A percentile compares a stretch with the other conserved stretches of the same genome.
Evolutionary conservation across 1,284 basidiomycete genomes (phyloP).

Genomic region (Mrakiaceae sp.): DNA sequence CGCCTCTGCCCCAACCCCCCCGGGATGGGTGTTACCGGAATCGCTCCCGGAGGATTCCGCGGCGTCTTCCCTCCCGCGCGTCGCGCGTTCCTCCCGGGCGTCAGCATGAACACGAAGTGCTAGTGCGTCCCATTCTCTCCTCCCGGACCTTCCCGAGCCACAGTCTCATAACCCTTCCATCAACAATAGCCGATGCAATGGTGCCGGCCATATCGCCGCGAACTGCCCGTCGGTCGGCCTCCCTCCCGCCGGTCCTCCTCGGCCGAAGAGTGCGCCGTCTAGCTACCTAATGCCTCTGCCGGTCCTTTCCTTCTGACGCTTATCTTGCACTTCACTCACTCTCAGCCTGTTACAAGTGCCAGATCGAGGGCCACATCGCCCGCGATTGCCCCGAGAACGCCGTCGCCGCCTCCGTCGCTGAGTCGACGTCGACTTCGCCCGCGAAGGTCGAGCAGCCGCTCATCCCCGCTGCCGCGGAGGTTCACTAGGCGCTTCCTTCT

Average conservation of each 20-base stretch:
- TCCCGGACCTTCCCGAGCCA: neutral
- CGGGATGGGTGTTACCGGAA: neutral
- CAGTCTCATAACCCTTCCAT: neutral
- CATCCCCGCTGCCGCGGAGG: no score
- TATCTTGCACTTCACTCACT: neutral
- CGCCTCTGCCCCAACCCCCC: constrained; percentile 2
- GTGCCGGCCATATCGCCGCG: constrained; percentile 34
- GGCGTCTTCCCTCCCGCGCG: constrained; percentile 4
- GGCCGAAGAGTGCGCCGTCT: constrained; percentile 2
- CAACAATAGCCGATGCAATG: constrained; percentile 31
- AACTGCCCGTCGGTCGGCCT: constrained; percentile 32
- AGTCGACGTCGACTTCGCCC: neutral
- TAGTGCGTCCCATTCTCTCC: constrained; percentile 25
- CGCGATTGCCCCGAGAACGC: constrained; percentile 6
- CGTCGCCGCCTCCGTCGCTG: neutral
- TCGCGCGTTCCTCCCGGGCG: neutral
- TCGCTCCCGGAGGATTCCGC: neutral
- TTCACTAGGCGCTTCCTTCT: no score
- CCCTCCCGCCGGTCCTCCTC: constrained; percentile 22
- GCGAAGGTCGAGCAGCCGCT: neutral
- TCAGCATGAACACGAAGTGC: constrained; percentile 24
- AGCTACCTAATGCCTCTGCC: neutral
- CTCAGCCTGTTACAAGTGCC: constrained; percentile 32
- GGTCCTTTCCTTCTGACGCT: neutral
- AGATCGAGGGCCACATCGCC: constrained; percentile 34